Conservation (phyloP, 2,329 filamentous ascomycete species). For the Trichoderma simmonsii region DNA sequence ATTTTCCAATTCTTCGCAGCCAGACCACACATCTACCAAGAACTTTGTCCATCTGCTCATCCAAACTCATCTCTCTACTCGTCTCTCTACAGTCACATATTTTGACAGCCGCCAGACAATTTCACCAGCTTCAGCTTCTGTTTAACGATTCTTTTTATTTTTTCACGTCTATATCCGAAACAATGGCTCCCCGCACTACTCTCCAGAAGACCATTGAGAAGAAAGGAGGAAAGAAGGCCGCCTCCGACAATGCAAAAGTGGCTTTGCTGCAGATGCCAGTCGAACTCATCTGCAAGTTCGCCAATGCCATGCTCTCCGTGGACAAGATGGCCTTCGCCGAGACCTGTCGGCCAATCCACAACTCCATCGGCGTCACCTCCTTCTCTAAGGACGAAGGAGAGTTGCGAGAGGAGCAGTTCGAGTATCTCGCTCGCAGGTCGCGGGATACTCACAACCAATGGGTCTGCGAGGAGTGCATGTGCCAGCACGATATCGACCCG, state of each 20-base stretch:
- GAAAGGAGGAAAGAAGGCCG: neutral
- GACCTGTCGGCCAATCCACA: neutral
- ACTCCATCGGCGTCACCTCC: neutral
- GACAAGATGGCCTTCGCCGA: conserved; percentile 3
- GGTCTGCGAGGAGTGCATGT: conserved; percentile 20
- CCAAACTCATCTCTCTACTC: neutral
- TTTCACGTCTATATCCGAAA: neutral
- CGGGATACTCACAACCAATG: conserved; percentile 17
- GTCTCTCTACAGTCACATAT: neutral
- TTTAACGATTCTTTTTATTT: neutral
- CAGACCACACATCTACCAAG: neutral
- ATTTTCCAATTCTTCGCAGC: neutral
- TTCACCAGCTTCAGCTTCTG: neutral
- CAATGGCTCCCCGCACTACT: neutral
- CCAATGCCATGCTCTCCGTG: neutral
- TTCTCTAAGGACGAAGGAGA: neutral
- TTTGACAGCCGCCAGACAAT: neutral
- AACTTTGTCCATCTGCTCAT: neutral
- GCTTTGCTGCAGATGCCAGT: conserved; percentile 9
- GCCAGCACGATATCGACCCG: neutral
- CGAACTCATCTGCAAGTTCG: conserved; percentile 1
- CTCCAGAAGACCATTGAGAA: neutral
- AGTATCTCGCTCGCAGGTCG: conserved; percentile 11
- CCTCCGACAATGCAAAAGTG: neutral
- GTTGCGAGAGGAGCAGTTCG: neutral